phyloP scores from a whole-genome alignment of 2,329 filamentous ascomycete species.

The Pseudofabraea citricarpa region DNA sequence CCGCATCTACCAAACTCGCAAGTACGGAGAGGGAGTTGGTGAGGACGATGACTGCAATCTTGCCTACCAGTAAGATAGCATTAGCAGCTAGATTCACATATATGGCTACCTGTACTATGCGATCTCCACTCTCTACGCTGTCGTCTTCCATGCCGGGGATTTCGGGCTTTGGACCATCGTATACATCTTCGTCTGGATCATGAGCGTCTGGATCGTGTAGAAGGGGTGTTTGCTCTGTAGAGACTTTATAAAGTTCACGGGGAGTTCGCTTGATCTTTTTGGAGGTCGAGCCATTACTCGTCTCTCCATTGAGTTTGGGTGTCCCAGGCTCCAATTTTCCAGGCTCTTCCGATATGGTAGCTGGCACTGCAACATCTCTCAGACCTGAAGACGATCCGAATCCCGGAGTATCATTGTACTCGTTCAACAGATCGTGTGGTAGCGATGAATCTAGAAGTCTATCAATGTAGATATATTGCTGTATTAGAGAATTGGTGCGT shows the following conservation, averaged over 20 bases:
- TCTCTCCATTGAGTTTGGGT: conserved; percentile 1
- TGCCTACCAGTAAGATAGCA: conserved; percentile 49
- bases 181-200: too few species aligned
- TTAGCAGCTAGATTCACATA: conserved; percentile 64
- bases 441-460: conserved; percentile 83
- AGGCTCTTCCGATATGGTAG: conserved; percentile 71
- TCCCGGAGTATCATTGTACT: conserved; percentile 59
- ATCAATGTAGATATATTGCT: conserved; percentile 93
- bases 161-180: conserved; percentile 43
- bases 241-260: conserved; percentile 52
- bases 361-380: conserved; percentile 56
- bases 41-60: conserved; percentile 48
- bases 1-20: conserved; percentile 57
- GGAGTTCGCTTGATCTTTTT: conserved; percentile 22
- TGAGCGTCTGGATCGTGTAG: conserved; percentile 41
- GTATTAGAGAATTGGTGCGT: conserved; percentile 80
- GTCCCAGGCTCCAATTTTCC: conserved; percentile 23
- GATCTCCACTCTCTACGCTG: conserved; percentile 67
- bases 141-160: conserved; percentile 69
- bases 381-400: conserved; percentile 34
- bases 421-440: conserved; percentile 87
- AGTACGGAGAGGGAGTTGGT: conserved; percentile 56
- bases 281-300: background rate
- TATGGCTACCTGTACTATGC: conserved; percentile 80
- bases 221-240: conserved; percentile 63